Base-by-base conservation (phyloP, 139 green algal genomes). In the Monoraphidium neglectum region DNA sequence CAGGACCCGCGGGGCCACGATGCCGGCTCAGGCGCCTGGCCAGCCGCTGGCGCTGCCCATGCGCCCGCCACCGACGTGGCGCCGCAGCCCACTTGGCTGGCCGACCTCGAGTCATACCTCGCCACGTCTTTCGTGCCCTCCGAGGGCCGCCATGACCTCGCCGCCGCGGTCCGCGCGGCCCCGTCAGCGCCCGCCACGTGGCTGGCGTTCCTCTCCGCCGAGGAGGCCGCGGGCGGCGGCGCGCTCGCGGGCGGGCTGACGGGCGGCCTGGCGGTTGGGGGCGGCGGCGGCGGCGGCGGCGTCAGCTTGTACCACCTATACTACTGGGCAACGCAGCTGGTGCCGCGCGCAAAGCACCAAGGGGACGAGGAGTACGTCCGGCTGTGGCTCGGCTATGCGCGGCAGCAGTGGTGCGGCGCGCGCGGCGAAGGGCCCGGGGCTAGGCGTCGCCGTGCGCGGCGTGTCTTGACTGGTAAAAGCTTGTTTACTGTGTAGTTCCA, bases 321-420 rank as follows among this genome's bases (percentile, higher is more conserved):
- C 74, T 73, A 85, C 18, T 86, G 83, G 64, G 90, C 93, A 26
- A 93, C 88, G 4, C 82, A 90, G 60, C 57, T 89, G 51, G 83
- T 97, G 18, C 90, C 92, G 0, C 76, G 81, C 23, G 59, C 74
- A 30, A 87, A 81, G 36, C 93, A 92, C 62, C 70, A 86, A 18
- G 53, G 75, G 13, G 87, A 86, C 5, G 76, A 89, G 0, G 78
- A 76, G 0, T 97, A 93, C 83, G 38, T 97, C 1, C 72, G 71
- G 30, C 67, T 98, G 26, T 95, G 88, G 90, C 82, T 97, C 18
- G 89, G 93, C 43, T 90, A 87, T 75, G 92, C 89, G 15, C 76
- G 90, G 0, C 84, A 93, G 38, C 88, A 94, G 49, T 96, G 90
- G 91, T 92, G 66, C 70, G 83, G 32, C 51, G 26, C 5, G 62